Percentiles rank a stretch among this genome's conserved stretches.
Evolutionary conservation across 2,329 filamentous ascomycete species (phyloP).

Genomic region (Cryphonectria carpinicola): DNA sequence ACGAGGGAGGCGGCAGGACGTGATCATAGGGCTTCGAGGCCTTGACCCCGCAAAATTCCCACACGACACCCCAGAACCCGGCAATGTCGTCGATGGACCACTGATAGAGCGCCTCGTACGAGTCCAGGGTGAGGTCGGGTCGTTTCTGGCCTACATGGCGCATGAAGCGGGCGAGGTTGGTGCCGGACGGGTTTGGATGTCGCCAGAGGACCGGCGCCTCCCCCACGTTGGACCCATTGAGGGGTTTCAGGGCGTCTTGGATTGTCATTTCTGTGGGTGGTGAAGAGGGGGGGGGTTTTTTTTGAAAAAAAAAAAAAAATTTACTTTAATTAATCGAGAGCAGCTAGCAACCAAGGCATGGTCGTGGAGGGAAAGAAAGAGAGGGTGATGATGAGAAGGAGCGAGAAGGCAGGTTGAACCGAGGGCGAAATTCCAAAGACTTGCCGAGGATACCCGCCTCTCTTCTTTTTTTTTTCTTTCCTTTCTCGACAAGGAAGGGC

Average conservation of each 20-base stretch:
- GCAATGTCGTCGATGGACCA: constrained; percentile 83
- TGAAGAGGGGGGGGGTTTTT: too few relatives aligned
- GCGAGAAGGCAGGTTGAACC: not conserved
- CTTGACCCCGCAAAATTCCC: constrained; percentile 79
- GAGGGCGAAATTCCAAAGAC: not conserved
- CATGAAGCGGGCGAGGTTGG: constrained; percentile 74
- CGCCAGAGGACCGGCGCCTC: constrained; percentile 61
- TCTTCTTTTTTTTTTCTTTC: too few relatives aligned
- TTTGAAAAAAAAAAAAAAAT: too few relatives aligned
- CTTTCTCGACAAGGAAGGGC: not conserved
- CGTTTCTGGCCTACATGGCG: constrained; percentile 71
- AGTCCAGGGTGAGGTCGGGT: constrained; percentile 54
- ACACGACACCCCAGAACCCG: constrained; percentile 83
- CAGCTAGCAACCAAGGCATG: not conserved
- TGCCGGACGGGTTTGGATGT: constrained; percentile 68
- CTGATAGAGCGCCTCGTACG: constrained; percentile 75
- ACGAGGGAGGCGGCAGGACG: constrained; percentile 47
- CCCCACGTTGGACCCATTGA: constrained; percentile 40
- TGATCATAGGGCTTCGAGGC: constrained; percentile 65
- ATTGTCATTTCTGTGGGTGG: not conserved
- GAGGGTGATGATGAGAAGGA: not conserved
- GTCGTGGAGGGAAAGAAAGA: not conserved
- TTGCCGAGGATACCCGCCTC: not conserved
- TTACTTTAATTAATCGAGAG: not conserved
- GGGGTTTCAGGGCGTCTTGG: not conserved